Conservation (phyloP, 371 early-diverging fungal genomes). For the Syncephalastrum sp. region DNA sequence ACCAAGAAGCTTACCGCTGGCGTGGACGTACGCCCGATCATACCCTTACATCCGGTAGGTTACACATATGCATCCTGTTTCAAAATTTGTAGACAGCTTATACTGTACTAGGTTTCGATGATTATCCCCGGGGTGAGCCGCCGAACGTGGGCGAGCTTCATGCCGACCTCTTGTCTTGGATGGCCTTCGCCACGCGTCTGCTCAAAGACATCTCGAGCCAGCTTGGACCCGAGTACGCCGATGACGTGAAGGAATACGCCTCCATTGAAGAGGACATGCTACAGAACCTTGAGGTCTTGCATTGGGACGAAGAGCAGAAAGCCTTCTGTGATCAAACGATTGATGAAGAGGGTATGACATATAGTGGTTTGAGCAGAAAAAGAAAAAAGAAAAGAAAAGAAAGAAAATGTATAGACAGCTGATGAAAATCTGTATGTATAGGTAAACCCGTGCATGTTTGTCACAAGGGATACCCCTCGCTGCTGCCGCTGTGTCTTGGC, state of each 20-base stretch:
- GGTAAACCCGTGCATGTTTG: slow-evolving; percentile 64
- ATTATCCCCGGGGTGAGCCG: slow-evolving; percentile 86
- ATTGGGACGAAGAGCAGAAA: slow-evolving; percentile 76
- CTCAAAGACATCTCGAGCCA: slow-evolving; percentile 66
- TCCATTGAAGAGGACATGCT: slow-evolving; percentile 49
- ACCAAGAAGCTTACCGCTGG: slow-evolving; percentile 85
- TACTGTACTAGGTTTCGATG: slow-evolving; percentile 74
- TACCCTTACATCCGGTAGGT: slow-evolving; percentile 83
- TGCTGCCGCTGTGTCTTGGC: slow-evolving; percentile 83
- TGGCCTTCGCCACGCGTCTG: slow-evolving; percentile 76
- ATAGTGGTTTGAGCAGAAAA: slow-evolving; percentile 1
- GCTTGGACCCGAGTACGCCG: slow-evolving; percentile 50
- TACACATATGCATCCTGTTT: background rate
- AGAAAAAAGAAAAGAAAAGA: no score
- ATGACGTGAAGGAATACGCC: slow-evolving; percentile 54
- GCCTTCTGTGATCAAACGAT: slow-evolving; percentile 81
- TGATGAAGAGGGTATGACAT: slow-evolving; percentile 34
- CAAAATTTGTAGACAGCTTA: slow-evolving; percentile 1
- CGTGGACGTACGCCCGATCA: slow-evolving; percentile 85
- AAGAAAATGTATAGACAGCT: background rate
- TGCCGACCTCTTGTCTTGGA: slow-evolving; percentile 89
- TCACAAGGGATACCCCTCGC: slow-evolving; percentile 85
- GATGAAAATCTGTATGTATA: slow-evolving; percentile 1
- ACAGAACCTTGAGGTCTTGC: slow-evolving; percentile 53
- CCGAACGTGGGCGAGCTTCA: slow-evolving; percentile 85